These are phyloP conservation scores for Leishmania turanica DNA, from an alignment of 208 protist species.

Conservation along the genomic window DNA sequence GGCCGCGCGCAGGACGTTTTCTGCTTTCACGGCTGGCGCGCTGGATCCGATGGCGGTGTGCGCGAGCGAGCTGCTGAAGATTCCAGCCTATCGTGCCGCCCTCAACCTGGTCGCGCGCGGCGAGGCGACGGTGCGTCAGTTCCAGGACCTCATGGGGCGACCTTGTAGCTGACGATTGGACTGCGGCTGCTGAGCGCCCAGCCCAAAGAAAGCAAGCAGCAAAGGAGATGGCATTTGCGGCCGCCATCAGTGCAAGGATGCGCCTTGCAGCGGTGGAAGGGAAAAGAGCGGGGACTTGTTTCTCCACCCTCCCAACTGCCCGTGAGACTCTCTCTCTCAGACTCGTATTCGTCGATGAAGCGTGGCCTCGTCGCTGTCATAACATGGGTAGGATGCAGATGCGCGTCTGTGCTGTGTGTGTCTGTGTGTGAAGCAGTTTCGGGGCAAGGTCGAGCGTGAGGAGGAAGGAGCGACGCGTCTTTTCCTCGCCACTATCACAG, in stretches of 20 bases:
- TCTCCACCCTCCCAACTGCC: neutral
- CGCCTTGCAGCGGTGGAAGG: neutral
- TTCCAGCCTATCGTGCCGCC: slow-evolving; percentile 12
- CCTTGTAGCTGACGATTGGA: neutral
- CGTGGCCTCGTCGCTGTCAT: neutral
- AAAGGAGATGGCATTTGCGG: neutral
- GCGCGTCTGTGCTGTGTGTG: neutral
- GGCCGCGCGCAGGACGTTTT: slow-evolving; percentile 10
- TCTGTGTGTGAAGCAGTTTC: neutral
- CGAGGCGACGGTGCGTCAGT: slow-evolving; percentile 15
- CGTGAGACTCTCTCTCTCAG: neutral
- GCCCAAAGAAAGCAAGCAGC: neutral
- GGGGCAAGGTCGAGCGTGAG: neutral
- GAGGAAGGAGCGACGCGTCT: neutral
- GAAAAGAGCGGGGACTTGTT: neutral
- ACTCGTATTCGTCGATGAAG: neutral
- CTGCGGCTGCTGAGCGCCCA: neutral
- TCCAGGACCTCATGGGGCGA: slow-evolving; percentile 6
- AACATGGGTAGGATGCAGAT: neutral
- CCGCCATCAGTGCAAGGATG: neutral
- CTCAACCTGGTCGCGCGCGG: slow-evolving; percentile 11
- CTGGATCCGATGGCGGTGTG: slow-evolving; percentile 65
- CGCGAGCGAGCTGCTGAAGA: slow-evolving; percentile 45
- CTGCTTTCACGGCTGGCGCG: slow-evolving; percentile 63
- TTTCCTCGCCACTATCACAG: neutral